phyloP scores from a whole-genome alignment of 2,329 filamentous ascomycete genomes.

The Scytalidium lignicola region DNA sequence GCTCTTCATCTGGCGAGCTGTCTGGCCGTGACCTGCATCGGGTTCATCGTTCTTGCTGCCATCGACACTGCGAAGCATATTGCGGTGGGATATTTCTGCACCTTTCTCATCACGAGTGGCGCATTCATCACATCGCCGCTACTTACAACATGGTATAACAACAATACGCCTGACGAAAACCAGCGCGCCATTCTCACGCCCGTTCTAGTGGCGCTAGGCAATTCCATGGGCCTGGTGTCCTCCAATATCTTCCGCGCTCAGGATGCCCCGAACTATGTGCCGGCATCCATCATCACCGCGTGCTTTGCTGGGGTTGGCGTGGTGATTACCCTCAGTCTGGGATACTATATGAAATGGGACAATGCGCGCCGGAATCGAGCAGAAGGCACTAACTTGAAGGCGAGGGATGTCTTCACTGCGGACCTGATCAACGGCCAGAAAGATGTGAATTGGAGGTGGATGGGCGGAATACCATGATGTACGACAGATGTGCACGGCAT shows the following conservation, averaged over 20 bases:
- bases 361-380: conserved; percentile 1
- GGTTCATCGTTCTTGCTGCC: conserved; percentile 70
- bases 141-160: conserved; percentile 65
- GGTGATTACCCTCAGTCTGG: conserved; percentile 40
- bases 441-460: conserved; percentile 11
- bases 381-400: conserved; percentile 1
- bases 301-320: conserved; percentile 58
- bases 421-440: conserved; percentile 3
- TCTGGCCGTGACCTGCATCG: conserved; percentile 65
- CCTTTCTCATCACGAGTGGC: conserved; percentile 81
- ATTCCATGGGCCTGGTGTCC: conserved; percentile 68
- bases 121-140: conserved; percentile 70
- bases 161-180: conserved; percentile 75
- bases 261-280: conserved; percentile 61
- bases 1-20: conserved; percentile 63
- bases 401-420: not conserved
- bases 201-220: conserved; percentile 69
- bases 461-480: conserved; percentile 9
- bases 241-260: conserved; percentile 62
- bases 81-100: conserved; percentile 68
- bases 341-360: conserved; percentile 2
- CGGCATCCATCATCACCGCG: conserved; percentile 60
- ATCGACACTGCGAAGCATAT: conserved; percentile 58
- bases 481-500: too few relatives aligned
- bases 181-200: conserved; percentile 65